These are phyloP conservation scores for Sistotremastrum suecicum DNA, from an alignment of 768 basidiomycete genomes.

Conservation along the genomic window DNA sequence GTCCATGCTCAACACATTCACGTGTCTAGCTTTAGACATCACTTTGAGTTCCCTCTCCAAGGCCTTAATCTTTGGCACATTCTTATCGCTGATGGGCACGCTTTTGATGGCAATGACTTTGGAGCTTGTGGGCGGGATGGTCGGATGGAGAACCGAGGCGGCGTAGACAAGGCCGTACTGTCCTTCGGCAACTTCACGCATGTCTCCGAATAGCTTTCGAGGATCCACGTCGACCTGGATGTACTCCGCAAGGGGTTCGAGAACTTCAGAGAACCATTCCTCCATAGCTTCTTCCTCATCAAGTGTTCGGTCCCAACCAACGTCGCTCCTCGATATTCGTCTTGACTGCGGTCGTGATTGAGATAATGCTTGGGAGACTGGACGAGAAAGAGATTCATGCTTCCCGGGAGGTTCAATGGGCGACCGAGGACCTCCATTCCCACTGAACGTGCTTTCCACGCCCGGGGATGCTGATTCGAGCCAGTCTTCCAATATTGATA, in stretches of 20 bases:
- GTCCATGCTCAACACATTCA: conserved; percentile 54
- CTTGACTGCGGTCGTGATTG: not conserved
- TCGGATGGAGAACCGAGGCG: conserved; percentile 18
- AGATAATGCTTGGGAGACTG: not conserved
- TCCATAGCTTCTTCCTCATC: too few species aligned
- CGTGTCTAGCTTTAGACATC: conserved; percentile 42
- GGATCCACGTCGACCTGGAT: conserved; percentile 54
- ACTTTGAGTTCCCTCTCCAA: conserved; percentile 46
- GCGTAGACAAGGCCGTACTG: conserved; percentile 62
- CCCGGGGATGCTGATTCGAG: too few species aligned
- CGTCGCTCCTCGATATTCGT: too few species aligned
- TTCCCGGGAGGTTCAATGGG: too few species aligned
- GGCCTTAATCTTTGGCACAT: conserved; percentile 49
- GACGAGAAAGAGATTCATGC: not conserved
- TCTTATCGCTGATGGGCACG: conserved; percentile 42
- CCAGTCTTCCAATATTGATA: too few species aligned
- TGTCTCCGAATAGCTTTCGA: conserved; percentile 43
- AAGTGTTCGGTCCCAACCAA: too few species aligned
- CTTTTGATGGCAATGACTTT: conserved; percentile 63
- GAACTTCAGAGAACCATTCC: conserved; percentile 47
- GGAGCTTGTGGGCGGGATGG: conserved; percentile 12
- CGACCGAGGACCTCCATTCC: too few species aligned
- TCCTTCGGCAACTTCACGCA: conserved; percentile 72
- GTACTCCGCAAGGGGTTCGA: conserved; percentile 45
- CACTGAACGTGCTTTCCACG: too few species aligned